Conservation (phyloP, 163 green algal species). For the Scenedesmus sp. region DNA sequence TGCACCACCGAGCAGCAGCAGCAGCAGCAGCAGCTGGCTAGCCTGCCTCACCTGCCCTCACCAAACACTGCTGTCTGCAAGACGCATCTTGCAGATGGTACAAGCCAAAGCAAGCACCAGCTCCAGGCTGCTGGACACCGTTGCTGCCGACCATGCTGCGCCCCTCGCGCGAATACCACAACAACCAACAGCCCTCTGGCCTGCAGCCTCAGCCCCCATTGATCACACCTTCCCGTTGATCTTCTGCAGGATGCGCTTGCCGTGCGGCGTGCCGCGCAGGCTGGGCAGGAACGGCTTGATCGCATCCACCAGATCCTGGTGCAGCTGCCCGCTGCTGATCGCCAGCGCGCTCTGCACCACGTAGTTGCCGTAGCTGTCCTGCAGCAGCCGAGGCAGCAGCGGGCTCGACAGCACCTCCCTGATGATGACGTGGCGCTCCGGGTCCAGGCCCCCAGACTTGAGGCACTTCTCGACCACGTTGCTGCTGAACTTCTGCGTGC, state of each 20-base stretch:
- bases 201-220: neutral
- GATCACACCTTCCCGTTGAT: conserved; percentile 64
- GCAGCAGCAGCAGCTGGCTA: neutral
- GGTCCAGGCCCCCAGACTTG: conserved; percentile 88
- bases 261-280: conserved; percentile 94
- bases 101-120: neutral
- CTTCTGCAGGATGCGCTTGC: conserved; percentile 98
- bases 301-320: conserved; percentile 88
- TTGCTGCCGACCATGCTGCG: neutral
- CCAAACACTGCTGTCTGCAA: neutral
- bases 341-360: conserved; percentile 94
- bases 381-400: conserved; percentile 88
- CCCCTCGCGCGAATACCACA: conserved; percentile 4
- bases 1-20: neutral
- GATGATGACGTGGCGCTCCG: conserved; percentile 86
- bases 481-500: conserved; percentile 97
- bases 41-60: neutral
- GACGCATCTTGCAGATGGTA: neutral
- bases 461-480: conserved; percentile 99
- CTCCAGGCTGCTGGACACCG: neutral
- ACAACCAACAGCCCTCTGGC: neutral
- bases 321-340: conserved; percentile 78
- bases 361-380: conserved; percentile 96
- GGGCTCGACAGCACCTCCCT: conserved; percentile 88
- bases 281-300: conserved; percentile 93